Evolutionary conservation across 106 monocot species (phyloP).

Genomic region (Dendrobium catenatum): DNA sequence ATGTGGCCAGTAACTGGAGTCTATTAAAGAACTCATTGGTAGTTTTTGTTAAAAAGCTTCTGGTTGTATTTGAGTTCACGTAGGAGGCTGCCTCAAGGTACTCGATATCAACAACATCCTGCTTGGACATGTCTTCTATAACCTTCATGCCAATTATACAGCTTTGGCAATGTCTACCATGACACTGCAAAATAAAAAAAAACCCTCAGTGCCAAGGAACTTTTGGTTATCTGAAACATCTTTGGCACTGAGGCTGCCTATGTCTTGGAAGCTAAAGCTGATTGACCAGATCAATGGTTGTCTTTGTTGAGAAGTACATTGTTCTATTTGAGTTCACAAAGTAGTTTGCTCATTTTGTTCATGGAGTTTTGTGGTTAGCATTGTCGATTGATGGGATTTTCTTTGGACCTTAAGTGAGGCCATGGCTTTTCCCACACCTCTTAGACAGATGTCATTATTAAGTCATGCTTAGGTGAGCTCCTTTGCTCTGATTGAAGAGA

Average conservation of each 20-base stretch:
- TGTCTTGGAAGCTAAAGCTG: not conserved
- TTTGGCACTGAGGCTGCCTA: not conserved
- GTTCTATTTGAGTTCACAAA: too few species aligned
- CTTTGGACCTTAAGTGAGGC: not conserved
- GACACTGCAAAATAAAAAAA: not conserved
- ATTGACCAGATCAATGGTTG: too few species aligned
- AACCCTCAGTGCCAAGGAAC: not conserved
- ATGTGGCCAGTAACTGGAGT: not conserved
- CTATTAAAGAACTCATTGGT: not conserved
- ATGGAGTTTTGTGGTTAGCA: not conserved
- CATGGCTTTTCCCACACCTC: not conserved
- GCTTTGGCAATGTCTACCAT: not conserved
- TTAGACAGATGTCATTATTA: not conserved
- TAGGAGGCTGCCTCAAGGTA: not conserved
- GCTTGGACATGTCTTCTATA: not conserved
- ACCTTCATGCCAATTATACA: not conserved
- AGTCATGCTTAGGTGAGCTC: not conserved
- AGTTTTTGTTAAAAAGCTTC: not conserved
- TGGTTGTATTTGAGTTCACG: not conserved
- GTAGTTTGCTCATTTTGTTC: too few species aligned
- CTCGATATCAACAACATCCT: not conserved
- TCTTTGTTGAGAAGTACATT: too few species aligned
- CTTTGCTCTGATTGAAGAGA: not conserved
- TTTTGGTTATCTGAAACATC: not conserved
- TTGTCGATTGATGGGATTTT: not conserved